Evolutionary conservation across 2,329 filamentous ascomycete genomes (phyloP).

Genomic region (Amesomyces nigricolor): DNA sequence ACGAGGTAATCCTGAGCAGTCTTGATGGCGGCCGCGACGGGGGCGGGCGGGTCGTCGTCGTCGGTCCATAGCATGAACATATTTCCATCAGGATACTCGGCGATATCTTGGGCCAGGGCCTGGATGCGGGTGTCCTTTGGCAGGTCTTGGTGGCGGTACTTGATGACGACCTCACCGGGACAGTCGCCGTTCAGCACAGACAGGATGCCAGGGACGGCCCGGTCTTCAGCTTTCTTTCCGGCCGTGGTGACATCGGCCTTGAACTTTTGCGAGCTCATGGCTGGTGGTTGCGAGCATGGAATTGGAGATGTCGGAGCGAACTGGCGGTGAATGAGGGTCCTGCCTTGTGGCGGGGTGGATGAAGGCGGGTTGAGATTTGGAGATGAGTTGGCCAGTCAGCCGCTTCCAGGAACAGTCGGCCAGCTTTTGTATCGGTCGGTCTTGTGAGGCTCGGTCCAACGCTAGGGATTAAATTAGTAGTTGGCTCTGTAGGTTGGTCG

Average conservation of each 20-base stretch:
- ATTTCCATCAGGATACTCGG: conserved; percentile 35
- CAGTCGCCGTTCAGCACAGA: conserved; percentile 57
- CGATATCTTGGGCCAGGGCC: conserved; percentile 33
- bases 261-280: conserved; percentile 64
- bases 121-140: conserved; percentile 33
- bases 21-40: conserved; percentile 36
- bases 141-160: conserved; percentile 35
- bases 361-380: too few species aligned
- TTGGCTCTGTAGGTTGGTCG: too few species aligned
- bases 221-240: conserved; percentile 33
- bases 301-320: not conserved
- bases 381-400: too few species aligned
- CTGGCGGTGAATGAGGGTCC: not conserved
- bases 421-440: too few species aligned
- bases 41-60: conserved; percentile 31
- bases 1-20: conserved; percentile 39
- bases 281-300: not conserved
- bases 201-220: conserved; percentile 43
- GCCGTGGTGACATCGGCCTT: conserved; percentile 48
- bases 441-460: too few species aligned
- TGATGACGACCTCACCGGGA: conserved; percentile 66
- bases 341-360: not conserved
- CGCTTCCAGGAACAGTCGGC: too few species aligned
- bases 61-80: conserved; percentile 42
- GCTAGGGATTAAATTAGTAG: too few species aligned